These are phyloP conservation scores for Geotrichum candidum DNA, from an alignment of 1,139 yeast species.

Conservation along the genomic window DNA sequence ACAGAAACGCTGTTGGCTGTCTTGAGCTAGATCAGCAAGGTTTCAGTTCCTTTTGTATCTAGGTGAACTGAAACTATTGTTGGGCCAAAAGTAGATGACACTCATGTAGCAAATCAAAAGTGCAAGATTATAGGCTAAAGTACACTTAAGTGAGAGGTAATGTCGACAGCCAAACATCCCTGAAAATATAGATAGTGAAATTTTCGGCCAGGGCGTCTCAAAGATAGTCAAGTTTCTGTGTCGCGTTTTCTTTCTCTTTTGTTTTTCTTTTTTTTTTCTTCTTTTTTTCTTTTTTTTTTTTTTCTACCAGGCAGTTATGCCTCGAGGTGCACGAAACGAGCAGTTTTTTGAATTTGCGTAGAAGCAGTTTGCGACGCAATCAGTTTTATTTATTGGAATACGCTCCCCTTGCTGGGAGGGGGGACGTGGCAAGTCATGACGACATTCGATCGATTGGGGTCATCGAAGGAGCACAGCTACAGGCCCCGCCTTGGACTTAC, in stretches of 20 bases:
- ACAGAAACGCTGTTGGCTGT: neutral
- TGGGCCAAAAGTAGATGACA: neutral
- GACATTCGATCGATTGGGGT: neutral
- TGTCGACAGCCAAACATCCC: neutral
- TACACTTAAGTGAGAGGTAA: neutral
- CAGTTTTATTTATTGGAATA: neutral
- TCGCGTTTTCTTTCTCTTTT: too few relatives aligned
- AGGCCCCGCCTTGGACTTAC: too few relatives aligned
- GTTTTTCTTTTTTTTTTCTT: too few relatives aligned
- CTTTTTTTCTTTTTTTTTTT: neutral
- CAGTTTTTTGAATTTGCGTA: neutral
- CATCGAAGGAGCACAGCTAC: neutral
- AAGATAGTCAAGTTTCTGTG: too few relatives aligned
- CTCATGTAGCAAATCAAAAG: neutral
- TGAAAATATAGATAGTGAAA: neutral
- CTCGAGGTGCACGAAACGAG: neutral
- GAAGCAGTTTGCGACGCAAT: neutral
- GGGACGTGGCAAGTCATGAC: neutral
- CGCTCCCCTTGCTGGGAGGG: neutral
- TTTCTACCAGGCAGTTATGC: neutral
- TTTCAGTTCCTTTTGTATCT: neutral
- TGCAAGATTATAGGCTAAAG: neutral
- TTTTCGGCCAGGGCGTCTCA: too few relatives aligned
- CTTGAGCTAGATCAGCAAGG: neutral
- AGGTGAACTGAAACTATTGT: neutral